Percentiles rank a stretch among this genome's conserved stretches.
Evolutionary conservation across 176 grass and related monocot genomes (phyloP).

Genomic region (Cenchrus americanus): DNA sequence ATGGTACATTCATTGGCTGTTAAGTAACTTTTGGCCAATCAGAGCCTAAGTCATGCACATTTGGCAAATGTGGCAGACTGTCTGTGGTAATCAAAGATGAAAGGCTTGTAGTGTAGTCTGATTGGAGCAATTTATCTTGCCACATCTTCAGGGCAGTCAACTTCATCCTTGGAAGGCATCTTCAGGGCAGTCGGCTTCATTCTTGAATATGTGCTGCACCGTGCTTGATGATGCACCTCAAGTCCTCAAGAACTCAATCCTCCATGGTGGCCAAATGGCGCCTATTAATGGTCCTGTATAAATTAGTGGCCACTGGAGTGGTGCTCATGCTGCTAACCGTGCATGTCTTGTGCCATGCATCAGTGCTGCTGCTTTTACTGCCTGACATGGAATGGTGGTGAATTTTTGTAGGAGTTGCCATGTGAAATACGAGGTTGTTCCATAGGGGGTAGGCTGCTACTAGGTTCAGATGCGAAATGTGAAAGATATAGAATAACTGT

Average conservation of each 20-base stretch:
- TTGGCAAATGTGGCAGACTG: slow-evolving; percentile 5
- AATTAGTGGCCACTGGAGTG: slow-evolving; percentile 4
- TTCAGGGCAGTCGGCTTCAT: not conserved
- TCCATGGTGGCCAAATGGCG: not conserved
- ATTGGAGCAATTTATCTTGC: slow-evolving; percentile 2
- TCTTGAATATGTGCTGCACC: slow-evolving; percentile 10
- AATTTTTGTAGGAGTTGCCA: not conserved
- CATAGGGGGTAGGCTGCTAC: not conserved
- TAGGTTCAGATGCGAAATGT: not conserved
- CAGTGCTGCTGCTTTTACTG: not conserved
- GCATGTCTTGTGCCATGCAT: not conserved
- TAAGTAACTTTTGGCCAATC: slow-evolving; percentile 3
- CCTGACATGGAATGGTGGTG: not conserved
- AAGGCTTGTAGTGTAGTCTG: slow-evolving; percentile 12
- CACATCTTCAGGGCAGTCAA: not conserved
- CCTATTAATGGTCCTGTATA: not conserved
- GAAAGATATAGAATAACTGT: not conserved
- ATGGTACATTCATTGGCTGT: slow-evolving; percentile 22
- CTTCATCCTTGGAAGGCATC: slow-evolving; percentile 3
- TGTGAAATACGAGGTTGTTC: slow-evolving; percentile 9
- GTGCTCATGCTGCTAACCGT: not conserved
- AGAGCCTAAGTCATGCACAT: slow-evolving; percentile 22
- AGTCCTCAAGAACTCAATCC: slow-evolving; percentile 10
- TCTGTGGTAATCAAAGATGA: slow-evolving; percentile 16
- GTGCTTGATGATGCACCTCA: slow-evolving; percentile 15